These are phyloP conservation scores for Leucocoprinus birnbaumii DNA, from an alignment of 768 basidiomycete species.

Conservation along the genomic window DNA sequence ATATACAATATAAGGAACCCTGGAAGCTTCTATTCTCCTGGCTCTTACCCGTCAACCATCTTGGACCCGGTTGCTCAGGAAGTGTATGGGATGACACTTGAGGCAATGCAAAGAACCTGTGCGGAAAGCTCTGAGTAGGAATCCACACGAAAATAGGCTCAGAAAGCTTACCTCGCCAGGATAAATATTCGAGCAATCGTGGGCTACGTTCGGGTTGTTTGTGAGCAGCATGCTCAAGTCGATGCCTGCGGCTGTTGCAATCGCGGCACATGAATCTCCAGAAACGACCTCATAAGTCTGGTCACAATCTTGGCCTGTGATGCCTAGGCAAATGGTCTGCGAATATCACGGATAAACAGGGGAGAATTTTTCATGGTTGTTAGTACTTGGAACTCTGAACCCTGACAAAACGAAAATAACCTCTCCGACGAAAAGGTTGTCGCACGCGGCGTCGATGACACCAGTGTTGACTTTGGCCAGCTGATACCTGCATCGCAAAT, in stretches of 20 bases:
- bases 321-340: slow-evolving; percentile 4
- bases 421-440: slow-evolving; percentile 53
- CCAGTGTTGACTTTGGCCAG: slow-evolving; percentile 49
- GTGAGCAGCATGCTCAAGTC: slow-evolving; percentile 40
- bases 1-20: no score
- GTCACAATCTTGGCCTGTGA: neutral
- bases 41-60: no score
- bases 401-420: no score
- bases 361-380: neutral
- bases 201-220: slow-evolving; percentile 46
- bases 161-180: no score
- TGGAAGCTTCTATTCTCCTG: no score
- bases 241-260: slow-evolving; percentile 36
- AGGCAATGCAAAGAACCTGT: no score
- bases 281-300: neutral
- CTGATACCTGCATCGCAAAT: slow-evolving; percentile 42
- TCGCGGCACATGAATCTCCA: slow-evolving; percentile 24
- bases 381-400: neutral
- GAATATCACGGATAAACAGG: neutral
- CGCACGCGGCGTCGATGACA: slow-evolving; percentile 48
- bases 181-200: no score
- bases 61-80: no score
- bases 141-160: no score
- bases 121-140: no score
- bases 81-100: no score